Evolutionary conservation across 208 protist genomes (phyloP).

Genomic region (Wallacemonas sp.): DNA sequence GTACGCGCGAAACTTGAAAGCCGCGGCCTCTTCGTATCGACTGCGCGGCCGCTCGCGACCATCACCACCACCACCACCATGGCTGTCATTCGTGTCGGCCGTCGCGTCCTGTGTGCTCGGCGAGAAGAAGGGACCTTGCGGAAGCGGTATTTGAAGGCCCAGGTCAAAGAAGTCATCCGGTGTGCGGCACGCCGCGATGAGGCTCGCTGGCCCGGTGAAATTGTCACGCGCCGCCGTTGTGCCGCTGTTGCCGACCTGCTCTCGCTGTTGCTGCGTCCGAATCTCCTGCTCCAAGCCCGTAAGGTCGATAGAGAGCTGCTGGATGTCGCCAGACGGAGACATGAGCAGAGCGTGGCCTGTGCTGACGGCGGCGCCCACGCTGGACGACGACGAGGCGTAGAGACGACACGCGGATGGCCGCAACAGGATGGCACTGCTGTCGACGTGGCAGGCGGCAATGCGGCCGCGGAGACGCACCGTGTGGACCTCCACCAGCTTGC

Average conservation of each 20-base stretch:
- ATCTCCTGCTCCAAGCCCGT: background rate
- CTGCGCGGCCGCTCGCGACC: background rate
- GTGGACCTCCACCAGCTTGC: constrained; percentile 70
- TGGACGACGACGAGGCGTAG: background rate
- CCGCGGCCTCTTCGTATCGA: constrained; percentile 13
- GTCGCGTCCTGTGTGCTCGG: background rate
- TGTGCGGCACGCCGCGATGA: constrained; percentile 29
- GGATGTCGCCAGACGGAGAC: constrained; percentile 20
- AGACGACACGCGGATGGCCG: constrained; percentile 24
- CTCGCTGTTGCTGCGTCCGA: background rate
- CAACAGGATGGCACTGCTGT: constrained; percentile 55
- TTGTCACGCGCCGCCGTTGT: no score
- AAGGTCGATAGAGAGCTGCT: constrained; percentile 21
- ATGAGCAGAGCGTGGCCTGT: constrained; percentile 19
- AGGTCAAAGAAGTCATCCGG: constrained; percentile 47
- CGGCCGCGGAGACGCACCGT: constrained; percentile 48
- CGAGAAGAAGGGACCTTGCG: constrained; percentile 14
- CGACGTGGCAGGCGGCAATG: constrained; percentile 63
- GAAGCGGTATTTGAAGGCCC: constrained; percentile 36
- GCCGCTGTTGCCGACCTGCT: no score
- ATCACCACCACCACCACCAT: no score
- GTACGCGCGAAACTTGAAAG: constrained; percentile 35
- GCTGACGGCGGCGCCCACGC: background rate
- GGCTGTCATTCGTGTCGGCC: background rate
- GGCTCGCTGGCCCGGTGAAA: background rate